Evolutionary conservation across 306 rosid genomes (phyloP), one percentile per base, ranked within the genome.

Genomic region (Glycyrrhiza uralensis): DNA sequence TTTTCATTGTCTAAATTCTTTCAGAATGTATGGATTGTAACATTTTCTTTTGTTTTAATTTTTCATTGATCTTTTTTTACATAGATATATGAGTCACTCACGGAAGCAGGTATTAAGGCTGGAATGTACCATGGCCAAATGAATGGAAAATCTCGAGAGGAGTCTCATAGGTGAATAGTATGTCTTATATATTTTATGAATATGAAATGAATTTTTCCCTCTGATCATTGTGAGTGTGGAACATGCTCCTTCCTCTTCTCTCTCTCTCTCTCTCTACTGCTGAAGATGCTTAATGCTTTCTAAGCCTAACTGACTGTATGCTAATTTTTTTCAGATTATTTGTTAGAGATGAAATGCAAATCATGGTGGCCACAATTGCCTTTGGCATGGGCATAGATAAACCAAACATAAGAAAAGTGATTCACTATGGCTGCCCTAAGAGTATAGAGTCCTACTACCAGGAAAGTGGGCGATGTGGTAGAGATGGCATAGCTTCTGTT

Each of bases 371-470:
- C 22, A 92, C 98, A 46, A 62, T 92, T 66, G 96, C 98, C 73
- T 92, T 92, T 86, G 98, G 98, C 49, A 92, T 92, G 96, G 98
- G 98, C 56, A 92, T 92, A 72, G 98, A 92, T 82, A 92, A 92
- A 83, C 98, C 98, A 50, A 86, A 90, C 73, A 81, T 92, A 80
- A 85, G 98, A 77, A 86, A 86, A 78, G 98, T 92, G 76, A 92
- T 92, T 75, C 98, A 92, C 74, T 90, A 86, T 77, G 98, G 98
- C 57, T 92, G 98, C 83, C 98, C 96, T 10, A 92, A 92, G 84
- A 90, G 88, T 84, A 76, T 86, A 64, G 96, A 92, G 76, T 86
- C 89, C 66, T 92, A 92, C 81, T 92, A 90, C 85, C 98, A 92
- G 84, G 98, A 85, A 90, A 92, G 96, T 75, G 96, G 98, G 54